A percentile compares a stretch with the other conserved stretches of the same genome.
Conservation (phyloP, 805 yeast species). For the Myxozyma monticola region DNA sequence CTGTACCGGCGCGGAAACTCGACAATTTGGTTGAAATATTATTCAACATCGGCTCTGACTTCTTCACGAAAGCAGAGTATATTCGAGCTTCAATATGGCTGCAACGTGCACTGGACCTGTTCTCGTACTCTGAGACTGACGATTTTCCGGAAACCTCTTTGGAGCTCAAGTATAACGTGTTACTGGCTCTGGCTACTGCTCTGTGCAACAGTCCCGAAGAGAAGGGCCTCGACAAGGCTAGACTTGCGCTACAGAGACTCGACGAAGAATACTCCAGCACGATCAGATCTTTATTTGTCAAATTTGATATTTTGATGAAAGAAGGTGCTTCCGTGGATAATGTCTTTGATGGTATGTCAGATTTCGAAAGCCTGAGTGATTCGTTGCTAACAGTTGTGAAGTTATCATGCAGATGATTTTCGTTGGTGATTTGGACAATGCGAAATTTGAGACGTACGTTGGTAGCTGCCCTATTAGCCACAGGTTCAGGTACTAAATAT, state of each 20-base stretch:
- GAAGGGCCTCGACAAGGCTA: conserved; percentile 8
- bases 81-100: conserved; percentile 14
- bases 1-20: conserved; percentile 9
- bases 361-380: not conserved
- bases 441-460: conserved; percentile 12
- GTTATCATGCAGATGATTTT: conserved; percentile 24
- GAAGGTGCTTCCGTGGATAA: conserved; percentile 9
- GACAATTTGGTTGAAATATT: conserved; percentile 15
- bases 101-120: conserved; percentile 7
- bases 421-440: conserved; percentile 9
- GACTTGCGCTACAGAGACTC: conserved; percentile 7
- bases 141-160: not conserved
- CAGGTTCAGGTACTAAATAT: not conserved
- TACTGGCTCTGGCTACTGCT: conserved; percentile 13
- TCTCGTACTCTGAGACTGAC: conserved; percentile 1
- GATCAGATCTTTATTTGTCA: conserved; percentile 14
- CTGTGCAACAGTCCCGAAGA: not conserved
- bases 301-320: conserved; percentile 9
- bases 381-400: not conserved
- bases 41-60: conserved; percentile 13
- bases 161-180: conserved; percentile 12
- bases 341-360: conserved; percentile 10
- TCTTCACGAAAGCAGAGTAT: not conserved
- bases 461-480: not conserved
- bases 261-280: conserved; percentile 20